Base-by-base conservation (phyloP, 306 rosid species). In the Castanospermum australe region DNA sequence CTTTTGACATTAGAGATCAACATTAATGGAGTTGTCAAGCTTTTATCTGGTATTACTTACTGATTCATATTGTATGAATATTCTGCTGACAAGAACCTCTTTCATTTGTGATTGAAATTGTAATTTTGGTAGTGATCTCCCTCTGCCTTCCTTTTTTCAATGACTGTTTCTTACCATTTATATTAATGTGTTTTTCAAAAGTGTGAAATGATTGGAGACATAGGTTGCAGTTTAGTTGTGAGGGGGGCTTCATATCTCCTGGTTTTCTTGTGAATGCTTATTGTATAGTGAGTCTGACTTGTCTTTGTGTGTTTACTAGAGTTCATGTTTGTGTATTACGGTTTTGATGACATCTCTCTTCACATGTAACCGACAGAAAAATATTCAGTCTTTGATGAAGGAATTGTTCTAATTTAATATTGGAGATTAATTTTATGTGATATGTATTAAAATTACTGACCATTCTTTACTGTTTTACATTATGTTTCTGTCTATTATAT, bases 391-490 rank as follows among this genome's bases (percentile, higher is more conserved):
- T 10, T 65, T 38, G 72, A 72, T 45, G 33, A 20, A 17, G 10
- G 52, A 47, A 28, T 4, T 48, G 33, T 41, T 75, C 59, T 32
- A 50, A 25, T 75, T 59, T 60, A 73, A 60, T 71, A 41, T 60
- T 67, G 41, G 66, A 75, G 54, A 44, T 42, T 24, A 10, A 73
- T 67, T 50, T 76, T 17, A 62, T 76, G n/a, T 24, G 44, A 55
- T 42, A 20, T 39, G 24, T 51, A 62, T 4, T 77, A 28, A 77
- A 71, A 73, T 15, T n/a, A n/a, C n/a, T n/a, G n/a, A n/a, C n/a
- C n/a, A n/a, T n/a, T n/a, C n/a, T n/a, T n/a, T n/a, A n/a, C n/a
- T n/a, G n/a, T n/a, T n/a, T n/a, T n/a, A n/a, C n/a, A n/a, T 32
- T 41, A 21, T 41, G 24, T 22, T 66, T 24, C 20, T 21, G 3